Percentiles rank a stretch among this genome's conserved stretches.
phyloP scores from a whole-genome alignment of 1,284 basidiomycete genomes.

The Hemileia vastatrix region DNA sequence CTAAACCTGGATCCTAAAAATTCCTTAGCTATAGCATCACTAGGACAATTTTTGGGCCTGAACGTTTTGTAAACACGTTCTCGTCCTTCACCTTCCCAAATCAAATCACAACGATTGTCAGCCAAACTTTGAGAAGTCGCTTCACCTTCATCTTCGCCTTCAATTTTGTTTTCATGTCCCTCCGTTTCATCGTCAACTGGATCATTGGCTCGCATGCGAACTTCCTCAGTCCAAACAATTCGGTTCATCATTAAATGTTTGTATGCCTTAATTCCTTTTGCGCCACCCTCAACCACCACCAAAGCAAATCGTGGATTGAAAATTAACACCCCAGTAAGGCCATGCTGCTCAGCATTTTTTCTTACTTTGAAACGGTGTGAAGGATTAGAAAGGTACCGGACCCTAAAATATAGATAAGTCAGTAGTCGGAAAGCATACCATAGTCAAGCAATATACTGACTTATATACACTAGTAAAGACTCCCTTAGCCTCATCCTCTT shows the following conservation, averaged over 20 bases:
- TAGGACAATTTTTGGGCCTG: constrained; percentile 72
- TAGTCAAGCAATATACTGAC: constrained; percentile 49
- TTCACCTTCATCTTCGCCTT: constrained; percentile 49
- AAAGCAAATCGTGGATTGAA: constrained; percentile 80
- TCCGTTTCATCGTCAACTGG: constrained; percentile 50
- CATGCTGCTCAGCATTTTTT: constrained; percentile 85
- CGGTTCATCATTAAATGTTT: constrained; percentile 76
- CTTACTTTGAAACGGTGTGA: constrained; percentile 92
- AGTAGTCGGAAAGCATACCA: not conserved
- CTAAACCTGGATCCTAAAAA: constrained; percentile 22
- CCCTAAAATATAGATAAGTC: constrained; percentile 49
- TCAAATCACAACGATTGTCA: constrained; percentile 75
- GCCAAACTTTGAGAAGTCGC: constrained; percentile 56
- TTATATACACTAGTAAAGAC: constrained; percentile 80
- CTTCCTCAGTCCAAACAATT: constrained; percentile 88
- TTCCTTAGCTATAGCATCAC: constrained; percentile 53
- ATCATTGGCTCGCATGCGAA: constrained; percentile 56
- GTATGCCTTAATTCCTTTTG: constrained; percentile 77
- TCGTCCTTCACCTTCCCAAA: constrained; percentile 84
- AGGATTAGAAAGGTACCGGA: constrained; percentile 80
- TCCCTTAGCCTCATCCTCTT: constrained; percentile 77
- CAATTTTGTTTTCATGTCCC: constrained; percentile 42
- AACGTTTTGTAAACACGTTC: constrained; percentile 73
- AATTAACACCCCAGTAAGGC: constrained; percentile 75
- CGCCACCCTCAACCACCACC: constrained; percentile 85